These are phyloP conservation scores for Blastomyces percursus DNA, from an alignment of 2,329 filamentous ascomycete genomes.

Conservation along the genomic window DNA sequence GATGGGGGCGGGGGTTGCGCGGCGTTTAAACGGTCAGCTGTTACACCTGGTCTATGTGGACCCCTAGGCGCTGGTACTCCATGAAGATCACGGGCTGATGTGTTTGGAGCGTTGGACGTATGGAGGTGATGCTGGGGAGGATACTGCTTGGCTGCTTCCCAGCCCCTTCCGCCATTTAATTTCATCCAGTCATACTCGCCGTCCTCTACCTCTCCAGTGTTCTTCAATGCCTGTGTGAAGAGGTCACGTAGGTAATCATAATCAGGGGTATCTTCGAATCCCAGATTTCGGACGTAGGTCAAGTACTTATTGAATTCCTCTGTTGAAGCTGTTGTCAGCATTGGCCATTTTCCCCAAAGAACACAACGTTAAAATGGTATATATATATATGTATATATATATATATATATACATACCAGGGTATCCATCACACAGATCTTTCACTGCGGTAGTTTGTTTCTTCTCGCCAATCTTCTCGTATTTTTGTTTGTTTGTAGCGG, in stretches of 20 bases:
- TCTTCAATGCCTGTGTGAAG: constrained; percentile 92
- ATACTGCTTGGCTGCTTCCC: constrained; percentile 67
- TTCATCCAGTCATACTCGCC: constrained; percentile 99
- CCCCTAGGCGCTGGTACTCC: constrained; percentile 53
- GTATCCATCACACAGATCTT: constrained; percentile 92
- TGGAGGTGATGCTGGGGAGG: constrained; percentile 64
- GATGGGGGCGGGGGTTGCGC: constrained; percentile 80
- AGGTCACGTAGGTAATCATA: constrained; percentile 96
- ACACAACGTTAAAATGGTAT: neutral
- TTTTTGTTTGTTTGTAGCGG: constrained; percentile 79
- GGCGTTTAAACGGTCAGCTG: constrained; percentile 84
- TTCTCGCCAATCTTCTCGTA: constrained; percentile 99
- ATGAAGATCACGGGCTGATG: constrained; percentile 76
- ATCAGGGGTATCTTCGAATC: constrained; percentile 96
- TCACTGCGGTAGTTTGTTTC: constrained; percentile 96
- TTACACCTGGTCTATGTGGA: constrained; percentile 53
- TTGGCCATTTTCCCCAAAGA: neutral
- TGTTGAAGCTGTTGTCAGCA: constrained; percentile 17
- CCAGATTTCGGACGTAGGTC: constrained; percentile 92
- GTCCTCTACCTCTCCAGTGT: constrained; percentile 86
- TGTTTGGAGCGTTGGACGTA: constrained; percentile 69
- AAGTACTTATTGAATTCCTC: constrained; percentile 98
- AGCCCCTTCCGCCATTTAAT: constrained; percentile 83
- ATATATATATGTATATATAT: neutral
- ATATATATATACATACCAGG: constrained; percentile 43